phyloP scores from a whole-genome alignment of 257 asterid genomes.

The Ballota nigra region DNA sequence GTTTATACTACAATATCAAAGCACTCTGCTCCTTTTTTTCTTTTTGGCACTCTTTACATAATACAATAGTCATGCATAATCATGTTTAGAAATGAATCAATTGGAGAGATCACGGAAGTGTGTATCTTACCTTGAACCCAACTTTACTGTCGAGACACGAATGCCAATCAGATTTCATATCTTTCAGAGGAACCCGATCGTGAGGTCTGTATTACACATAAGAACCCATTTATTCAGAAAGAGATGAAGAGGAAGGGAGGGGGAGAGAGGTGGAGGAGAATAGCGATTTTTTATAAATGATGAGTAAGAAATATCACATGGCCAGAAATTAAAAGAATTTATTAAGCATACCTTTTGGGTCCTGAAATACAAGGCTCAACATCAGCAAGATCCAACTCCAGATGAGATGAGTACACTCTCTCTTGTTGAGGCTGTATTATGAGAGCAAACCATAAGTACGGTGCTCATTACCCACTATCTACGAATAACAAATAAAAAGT shows the following conservation, averaged over 20 bases:
- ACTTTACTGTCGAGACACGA: slow-evolving; percentile 75
- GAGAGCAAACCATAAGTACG: slow-evolving; percentile 12
- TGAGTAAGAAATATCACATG: slow-evolving; percentile 7
- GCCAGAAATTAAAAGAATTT: neutral
- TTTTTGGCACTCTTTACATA: neutral
- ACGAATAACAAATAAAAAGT: neutral
- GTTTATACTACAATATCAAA: neutral
- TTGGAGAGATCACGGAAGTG: neutral
- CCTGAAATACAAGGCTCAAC: slow-evolving; percentile 91
- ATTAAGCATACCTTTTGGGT: slow-evolving; percentile 66
- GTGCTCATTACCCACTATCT: neutral
- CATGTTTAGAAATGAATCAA: neutral
- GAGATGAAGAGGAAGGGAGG: neutral
- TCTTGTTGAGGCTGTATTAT: slow-evolving; percentile 79
- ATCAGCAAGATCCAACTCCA: slow-evolving; percentile 64
- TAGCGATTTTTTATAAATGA: neutral
- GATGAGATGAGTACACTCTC: slow-evolving; percentile 66
- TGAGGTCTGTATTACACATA: slow-evolving; percentile 63
- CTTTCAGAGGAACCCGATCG: slow-evolving; percentile 77
- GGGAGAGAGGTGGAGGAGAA: neutral
- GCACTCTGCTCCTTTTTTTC: neutral
- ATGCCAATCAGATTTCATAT: slow-evolving; percentile 89
- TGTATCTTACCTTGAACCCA: slow-evolving; percentile 72
- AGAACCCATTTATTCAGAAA: neutral
- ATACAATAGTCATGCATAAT: neutral